Conservation (phyloP, 2,329 filamentous ascomycete genomes). For the Claviceps sp. region DNA sequence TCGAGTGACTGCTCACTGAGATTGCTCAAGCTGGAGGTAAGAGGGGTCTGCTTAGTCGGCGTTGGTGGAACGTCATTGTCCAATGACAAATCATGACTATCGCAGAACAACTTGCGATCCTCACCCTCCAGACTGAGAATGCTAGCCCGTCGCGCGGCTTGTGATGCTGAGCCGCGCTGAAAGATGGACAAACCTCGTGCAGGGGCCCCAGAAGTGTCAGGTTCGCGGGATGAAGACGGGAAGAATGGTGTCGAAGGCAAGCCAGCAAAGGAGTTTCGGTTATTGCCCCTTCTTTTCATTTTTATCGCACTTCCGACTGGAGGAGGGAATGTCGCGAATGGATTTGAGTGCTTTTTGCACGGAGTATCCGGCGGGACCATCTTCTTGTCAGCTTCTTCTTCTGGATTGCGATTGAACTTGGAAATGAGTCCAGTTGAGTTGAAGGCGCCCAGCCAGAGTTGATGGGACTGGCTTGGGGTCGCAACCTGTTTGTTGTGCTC, state of each 20-base stretch:
- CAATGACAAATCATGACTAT: slow-evolving; percentile 15
- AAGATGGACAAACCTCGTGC: slow-evolving; percentile 56
- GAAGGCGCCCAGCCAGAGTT: slow-evolving; percentile 70
- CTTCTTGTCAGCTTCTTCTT: slow-evolving; percentile 49
- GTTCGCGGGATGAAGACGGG: slow-evolving; percentile 33
- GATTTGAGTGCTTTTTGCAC: slow-evolving; percentile 70
- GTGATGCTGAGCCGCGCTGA: slow-evolving; percentile 35
- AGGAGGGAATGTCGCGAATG: slow-evolving; percentile 54
- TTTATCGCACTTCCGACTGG: slow-evolving; percentile 48
- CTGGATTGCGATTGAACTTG: slow-evolving; percentile 77
- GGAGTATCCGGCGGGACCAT: slow-evolving; percentile 82
- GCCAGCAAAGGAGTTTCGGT: slow-evolving; percentile 55
- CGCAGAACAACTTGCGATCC: slow-evolving; percentile 40
- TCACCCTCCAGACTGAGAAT: slow-evolving; percentile 72
- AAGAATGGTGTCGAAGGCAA: slow-evolving; percentile 74
- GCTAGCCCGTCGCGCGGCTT: slow-evolving; percentile 46
- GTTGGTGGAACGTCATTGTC: slow-evolving; percentile 72
- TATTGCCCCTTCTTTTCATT: slow-evolving; percentile 37
- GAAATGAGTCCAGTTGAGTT: slow-evolving; percentile 91
- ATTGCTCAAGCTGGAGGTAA: slow-evolving; percentile 28
- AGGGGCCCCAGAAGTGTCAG: slow-evolving; percentile 38
- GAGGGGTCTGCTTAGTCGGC: slow-evolving; percentile 61
- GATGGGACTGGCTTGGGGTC: slow-evolving; percentile 36
- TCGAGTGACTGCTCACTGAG: slow-evolving; percentile 27
- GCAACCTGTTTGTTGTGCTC: slow-evolving; percentile 19